phyloP scores from a whole-genome alignment of 805 yeast species.

The Candida khao-thaluensis region DNA sequence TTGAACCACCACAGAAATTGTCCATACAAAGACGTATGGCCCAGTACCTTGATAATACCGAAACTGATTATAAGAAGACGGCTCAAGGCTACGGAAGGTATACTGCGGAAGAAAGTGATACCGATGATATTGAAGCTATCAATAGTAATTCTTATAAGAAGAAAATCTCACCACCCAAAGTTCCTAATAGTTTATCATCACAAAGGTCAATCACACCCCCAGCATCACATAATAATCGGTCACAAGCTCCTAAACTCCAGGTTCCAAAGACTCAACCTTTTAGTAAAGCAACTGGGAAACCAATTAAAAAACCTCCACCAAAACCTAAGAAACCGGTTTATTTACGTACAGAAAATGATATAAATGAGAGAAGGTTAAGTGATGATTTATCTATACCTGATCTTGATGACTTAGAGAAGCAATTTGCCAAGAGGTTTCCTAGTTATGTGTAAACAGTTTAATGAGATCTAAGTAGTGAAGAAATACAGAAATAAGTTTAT shows the following conservation, averaged over 20 bases:
- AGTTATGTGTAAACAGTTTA: slow-evolving; percentile 55
- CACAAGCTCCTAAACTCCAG: not conserved
- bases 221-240: not conserved
- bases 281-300: not conserved
- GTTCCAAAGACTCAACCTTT: not conserved
- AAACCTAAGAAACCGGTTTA: slow-evolving; percentile 65
- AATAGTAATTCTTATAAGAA: slow-evolving; percentile 18
- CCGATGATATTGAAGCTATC: slow-evolving; percentile 34
- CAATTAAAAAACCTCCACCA: slow-evolving; percentile 46
- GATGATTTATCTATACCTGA: slow-evolving; percentile 50
- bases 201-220: slow-evolving; percentile 8
- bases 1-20: slow-evolving; percentile 20
- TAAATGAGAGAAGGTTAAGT: slow-evolving; percentile 27
- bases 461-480: too few relatives aligned
- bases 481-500: too few relatives aligned
- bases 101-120: slow-evolving; percentile 38
- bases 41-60: slow-evolving; percentile 38
- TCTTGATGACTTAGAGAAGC: slow-evolving; percentile 57
- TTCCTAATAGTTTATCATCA: slow-evolving; percentile 33
- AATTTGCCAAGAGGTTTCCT: slow-evolving; percentile 59
- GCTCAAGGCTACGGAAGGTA: slow-evolving; percentile 83
- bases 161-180: slow-evolving; percentile 32
- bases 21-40: slow-evolving; percentile 58
- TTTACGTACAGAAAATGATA: slow-evolving; percentile 35
- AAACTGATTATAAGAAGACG: slow-evolving; percentile 52